phyloP scores from a whole-genome alignment of 202 grass and related monocot genomes.

The Sporobolus alterniflorus region DNA sequence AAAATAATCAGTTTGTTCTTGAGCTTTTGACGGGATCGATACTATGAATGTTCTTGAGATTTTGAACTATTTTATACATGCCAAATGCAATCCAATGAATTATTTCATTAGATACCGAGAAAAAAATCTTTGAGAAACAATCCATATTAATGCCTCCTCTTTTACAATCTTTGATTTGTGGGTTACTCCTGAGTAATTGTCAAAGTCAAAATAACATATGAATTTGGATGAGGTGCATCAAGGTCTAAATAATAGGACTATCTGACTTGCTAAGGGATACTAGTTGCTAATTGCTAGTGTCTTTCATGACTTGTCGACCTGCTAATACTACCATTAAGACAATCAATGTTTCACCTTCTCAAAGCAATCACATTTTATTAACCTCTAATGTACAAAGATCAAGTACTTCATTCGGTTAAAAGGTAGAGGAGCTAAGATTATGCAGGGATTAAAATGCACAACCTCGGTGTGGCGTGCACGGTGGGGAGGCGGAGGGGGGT shows the following conservation, averaged over 20 bases:
- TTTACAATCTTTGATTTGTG: not conserved
- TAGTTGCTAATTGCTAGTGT: not conserved
- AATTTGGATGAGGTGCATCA: not conserved
- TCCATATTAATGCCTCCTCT: no score
- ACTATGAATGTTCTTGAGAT: no score
- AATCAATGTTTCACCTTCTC: not conserved
- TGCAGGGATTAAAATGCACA: no score
- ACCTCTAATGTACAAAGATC: not conserved
- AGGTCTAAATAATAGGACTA: not conserved
- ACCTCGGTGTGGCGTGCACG: no score
- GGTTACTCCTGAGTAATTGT: not conserved
- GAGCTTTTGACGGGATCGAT: no score
- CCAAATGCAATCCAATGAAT: no score
- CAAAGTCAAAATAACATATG: conserved; percentile 3
- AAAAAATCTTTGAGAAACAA: no score
- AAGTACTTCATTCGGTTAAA: conserved; percentile 5
- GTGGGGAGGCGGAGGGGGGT: no score
- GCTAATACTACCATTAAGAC: not conserved
- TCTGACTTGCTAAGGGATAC: not conserved
- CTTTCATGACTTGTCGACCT: not conserved
- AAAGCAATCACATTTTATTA: not conserved
- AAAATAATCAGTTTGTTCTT: no score
- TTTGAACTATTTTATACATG: no score
- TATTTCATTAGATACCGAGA: no score
- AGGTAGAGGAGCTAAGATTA: no score